These are phyloP conservation scores for Sextonia rubra DNA, from an alignment of 164 flowering plant genomes.

Conservation along the genomic window DNA sequence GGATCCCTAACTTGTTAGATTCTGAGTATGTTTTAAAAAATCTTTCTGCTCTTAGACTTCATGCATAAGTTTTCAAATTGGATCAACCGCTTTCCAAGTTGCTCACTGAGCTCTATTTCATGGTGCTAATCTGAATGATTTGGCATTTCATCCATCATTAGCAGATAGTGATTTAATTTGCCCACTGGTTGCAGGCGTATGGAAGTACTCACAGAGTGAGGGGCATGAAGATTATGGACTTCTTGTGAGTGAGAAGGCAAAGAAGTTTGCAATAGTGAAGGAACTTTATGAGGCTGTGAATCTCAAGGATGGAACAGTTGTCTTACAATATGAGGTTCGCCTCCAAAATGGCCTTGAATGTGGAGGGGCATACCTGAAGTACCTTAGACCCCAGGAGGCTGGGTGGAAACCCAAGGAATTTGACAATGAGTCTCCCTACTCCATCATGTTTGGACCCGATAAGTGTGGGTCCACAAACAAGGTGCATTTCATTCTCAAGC, in stretches of 20 bases:
- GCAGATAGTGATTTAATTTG: neutral
- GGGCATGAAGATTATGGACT: constrained; percentile 98
- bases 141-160: neutral
- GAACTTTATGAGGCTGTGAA: constrained; percentile 58
- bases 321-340: constrained; percentile 87
- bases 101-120: neutral
- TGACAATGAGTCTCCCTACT: constrained; percentile 85
- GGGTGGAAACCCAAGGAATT: constrained; percentile 85
- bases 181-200: constrained; percentile 53
- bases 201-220: constrained; percentile 91
- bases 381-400: constrained; percentile 94
- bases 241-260: constrained; percentile 93
- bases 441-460: constrained; percentile 99
- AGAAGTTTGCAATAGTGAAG: constrained; percentile 90
- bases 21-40: too few relatives aligned
- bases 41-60: neutral
- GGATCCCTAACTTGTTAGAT: neutral
- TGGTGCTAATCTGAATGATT: neutral
- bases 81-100: neutral
- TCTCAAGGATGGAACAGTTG: constrained; percentile 66
- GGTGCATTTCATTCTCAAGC: constrained; percentile 93
- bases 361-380: constrained; percentile 95
- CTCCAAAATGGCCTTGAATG: constrained; percentile 95
- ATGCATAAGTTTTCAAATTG: neutral
- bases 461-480: constrained; percentile 93